Base-by-base conservation (phyloP, 768 basidiomycete species). In the Rubroboletus satanas region DNA sequence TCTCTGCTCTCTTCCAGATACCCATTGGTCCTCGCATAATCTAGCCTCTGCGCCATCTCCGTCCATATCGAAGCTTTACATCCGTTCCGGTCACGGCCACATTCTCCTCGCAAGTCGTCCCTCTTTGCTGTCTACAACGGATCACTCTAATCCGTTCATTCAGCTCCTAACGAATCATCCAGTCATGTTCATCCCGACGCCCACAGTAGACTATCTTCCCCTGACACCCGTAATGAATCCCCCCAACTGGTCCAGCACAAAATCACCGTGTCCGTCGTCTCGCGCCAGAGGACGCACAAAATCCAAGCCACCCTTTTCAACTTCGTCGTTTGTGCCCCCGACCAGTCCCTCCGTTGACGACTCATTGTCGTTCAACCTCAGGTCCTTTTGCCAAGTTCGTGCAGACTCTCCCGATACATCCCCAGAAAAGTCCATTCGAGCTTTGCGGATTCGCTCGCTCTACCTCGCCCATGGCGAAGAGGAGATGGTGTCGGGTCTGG, bases 91-190 rank as follows among this genome's bases (percentile, higher is more conserved):
- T n/a, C 62, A 70, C n/a, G 73, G 72, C 26, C 59, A 74, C 26
- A 76, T 76, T 32, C 87, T 1, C 85, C 85, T 1, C 78, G 79
- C 21, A 83, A 83, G 63, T 83, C 82, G 2, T 78, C 83, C 41
- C 77, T 88, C 51, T 88, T 89, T 67, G 80, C 77, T 9, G 77
- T 78, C 6, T 80, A 84, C 60, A 79, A 71, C 23, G 83, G 81
- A 8, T 62, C 63, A 0, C 63, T 78, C 78, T 23, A 69, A 69
- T 62, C 87, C 17, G 84, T 84, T 31, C 81, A 79, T 57, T 89
- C 88, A 28, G 76, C 88, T 35, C 85, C 87, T 14, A 68, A 66
- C 14, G 67, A 75, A 47, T 48, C 73, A 66, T 63, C 68, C 35
- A 32, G 43, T 47, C 56, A 41, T 38, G 23, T 44, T 33, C 54